Base-by-base conservation (phyloP, 2,329 filamentous ascomycete genomes). In the Aureobasidium pullulans region DNA sequence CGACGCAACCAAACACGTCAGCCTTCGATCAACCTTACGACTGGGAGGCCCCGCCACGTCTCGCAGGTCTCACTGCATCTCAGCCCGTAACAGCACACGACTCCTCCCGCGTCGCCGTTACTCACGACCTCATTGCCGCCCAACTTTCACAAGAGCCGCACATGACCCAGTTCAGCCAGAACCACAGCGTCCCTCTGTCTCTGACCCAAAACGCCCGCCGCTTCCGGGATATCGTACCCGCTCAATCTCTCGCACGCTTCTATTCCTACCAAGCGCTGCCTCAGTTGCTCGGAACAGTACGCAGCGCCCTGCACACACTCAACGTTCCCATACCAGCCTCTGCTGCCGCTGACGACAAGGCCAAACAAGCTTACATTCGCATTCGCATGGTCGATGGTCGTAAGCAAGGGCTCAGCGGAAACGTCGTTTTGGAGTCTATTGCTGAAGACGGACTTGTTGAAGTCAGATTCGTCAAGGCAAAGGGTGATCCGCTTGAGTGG, bases 401-500 rank as follows among this genome's bases (percentile, higher is more conserved):
- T 47, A 79, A 84, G 64, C 90, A 93, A 75, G 80, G 79, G 44
- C 70, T 95, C 60, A 86, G 86, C 68, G 90, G 90, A 11, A 87
- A 88, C 68, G 85, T 95, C 47, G 77, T 89, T 11, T 77, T 94
- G 6, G 87, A 93, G 69, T 82, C 77, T 73, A 79, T 87, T 64
- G 81, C 76, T 1, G 77, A 79, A 57, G 76, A 76, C 9, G 75
- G 65, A 4, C 61, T 93, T 34, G 80, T 92, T 28, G 92, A 96
- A 72, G 89, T 96, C 31, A 82, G 90, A 54, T 97, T 99, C 70
- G 83, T 95, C 65, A 99, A 99, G 76, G 82, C 89, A 57, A 96
- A 96, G 76, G 94, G 94, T 6, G 94, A 99, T 76, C 94, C 94
- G 5, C 76, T 99, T 52, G 93, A 97, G 76, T 99, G 95, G 94